A percentile compares a stretch with the other conserved stretches of the same genome.
Evolutionary conservation across 208 protist species (phyloP).

Genomic region (Trypanosoma caninum): DNA sequence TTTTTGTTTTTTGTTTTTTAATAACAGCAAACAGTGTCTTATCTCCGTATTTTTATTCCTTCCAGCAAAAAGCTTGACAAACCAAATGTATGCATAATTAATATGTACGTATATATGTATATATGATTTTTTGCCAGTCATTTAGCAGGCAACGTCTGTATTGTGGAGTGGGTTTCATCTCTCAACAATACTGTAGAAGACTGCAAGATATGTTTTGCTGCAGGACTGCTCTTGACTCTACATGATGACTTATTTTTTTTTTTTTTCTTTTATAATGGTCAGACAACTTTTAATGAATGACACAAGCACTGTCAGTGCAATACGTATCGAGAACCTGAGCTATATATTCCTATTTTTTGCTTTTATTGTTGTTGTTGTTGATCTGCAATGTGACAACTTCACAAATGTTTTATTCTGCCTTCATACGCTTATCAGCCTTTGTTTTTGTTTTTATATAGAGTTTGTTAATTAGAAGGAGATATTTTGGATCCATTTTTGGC

Average conservation of each 20-base stretch:
- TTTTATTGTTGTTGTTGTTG: no score
- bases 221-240: background rate
- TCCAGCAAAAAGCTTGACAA: background rate
- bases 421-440: background rate
- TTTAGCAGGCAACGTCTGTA: constrained; percentile 28
- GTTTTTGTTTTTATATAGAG: background rate
- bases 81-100: no score
- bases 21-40: no score
- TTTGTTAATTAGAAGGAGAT: constrained; percentile 22
- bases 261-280: background rate
- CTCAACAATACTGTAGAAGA: constrained; percentile 15
- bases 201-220: constrained; percentile 11
- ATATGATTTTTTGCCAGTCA: constrained; percentile 34
- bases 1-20: background rate
- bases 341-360: background rate
- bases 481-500: constrained; percentile 47
- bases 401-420: no score
- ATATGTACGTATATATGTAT: constrained; percentile 11
- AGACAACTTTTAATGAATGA: background rate
- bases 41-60: no score
- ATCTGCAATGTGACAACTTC: no score
- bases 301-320: constrained; percentile 6
- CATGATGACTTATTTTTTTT: constrained; percentile 3
- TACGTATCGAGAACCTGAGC: constrained; percentile 25
- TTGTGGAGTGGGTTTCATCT: background rate